Conservation (phyloP, 2,329 filamentous ascomycete genomes). For the Shiraia sp. region DNA sequence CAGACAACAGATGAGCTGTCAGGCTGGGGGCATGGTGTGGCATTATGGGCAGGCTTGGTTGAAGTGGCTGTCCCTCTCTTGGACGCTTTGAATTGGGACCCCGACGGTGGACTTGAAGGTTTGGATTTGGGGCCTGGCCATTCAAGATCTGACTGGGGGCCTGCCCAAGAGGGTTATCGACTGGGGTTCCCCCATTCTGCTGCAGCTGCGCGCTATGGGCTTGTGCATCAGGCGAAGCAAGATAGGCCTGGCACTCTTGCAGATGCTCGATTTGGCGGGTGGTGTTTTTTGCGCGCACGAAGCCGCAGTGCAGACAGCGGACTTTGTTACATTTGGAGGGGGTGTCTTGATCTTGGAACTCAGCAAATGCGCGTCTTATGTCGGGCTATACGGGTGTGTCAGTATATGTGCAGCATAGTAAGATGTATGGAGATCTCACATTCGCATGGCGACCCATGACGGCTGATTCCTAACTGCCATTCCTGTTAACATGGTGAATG, state of each 20-base stretch:
- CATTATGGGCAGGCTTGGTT: conserved; percentile 29
- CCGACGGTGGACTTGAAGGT: conserved; percentile 51
- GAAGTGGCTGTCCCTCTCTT: conserved; percentile 44
- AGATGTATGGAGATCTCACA: no score
- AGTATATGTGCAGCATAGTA: no score
- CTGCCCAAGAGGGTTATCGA: conserved; percentile 19
- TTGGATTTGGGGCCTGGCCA: conserved; percentile 54
- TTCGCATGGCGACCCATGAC: no score
- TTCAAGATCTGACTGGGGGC: conserved; percentile 46
- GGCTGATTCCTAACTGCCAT: no score
- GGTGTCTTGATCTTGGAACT: conserved; percentile 48
- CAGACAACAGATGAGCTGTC: conserved; percentile 60
- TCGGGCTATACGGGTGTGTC: no score
- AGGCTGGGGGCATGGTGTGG: conserved; percentile 51
- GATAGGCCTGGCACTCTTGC: conserved; percentile 50
- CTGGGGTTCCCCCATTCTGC: conserved; percentile 17
- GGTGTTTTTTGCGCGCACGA: conserved; percentile 55
- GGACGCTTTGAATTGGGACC: conserved; percentile 47
- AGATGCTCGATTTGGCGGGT: conserved; percentile 57
- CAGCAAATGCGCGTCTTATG: conserved; percentile 11
- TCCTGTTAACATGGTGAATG: no score
- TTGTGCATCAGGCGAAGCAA: conserved; percentile 50
- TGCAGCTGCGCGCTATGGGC: conserved; percentile 30
- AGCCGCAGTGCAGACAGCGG: conserved; percentile 54
- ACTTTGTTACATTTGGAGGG: conserved; percentile 54